phyloP scores from a whole-genome alignment of 192 early-diverging fungal species.

The Linnemannia hyalina region DNA sequence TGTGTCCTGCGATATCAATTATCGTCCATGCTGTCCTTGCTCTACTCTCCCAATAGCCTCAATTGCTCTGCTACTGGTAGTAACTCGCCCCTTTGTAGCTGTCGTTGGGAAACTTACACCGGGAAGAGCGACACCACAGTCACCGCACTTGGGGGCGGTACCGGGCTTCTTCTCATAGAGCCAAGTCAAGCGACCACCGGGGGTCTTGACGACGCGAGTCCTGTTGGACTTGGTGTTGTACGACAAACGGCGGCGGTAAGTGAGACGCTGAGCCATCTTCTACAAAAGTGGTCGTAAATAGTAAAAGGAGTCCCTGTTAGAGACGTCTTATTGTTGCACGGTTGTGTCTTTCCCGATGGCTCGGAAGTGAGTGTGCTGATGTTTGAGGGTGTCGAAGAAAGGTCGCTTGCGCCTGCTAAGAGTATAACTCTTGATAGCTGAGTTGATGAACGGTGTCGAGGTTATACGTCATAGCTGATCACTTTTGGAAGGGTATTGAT shows the following conservation, averaged over 20 bases:
- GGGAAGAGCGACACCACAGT: slow-evolving; percentile 91
- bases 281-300: slow-evolving; percentile 42
- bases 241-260: slow-evolving; percentile 88
- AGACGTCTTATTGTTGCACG: neutral
- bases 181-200: slow-evolving; percentile 92
- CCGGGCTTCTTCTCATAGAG: slow-evolving; percentile 95
- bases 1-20: neutral
- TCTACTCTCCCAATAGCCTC: neutral
- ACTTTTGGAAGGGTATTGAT: neutral
- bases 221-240: slow-evolving; percentile 90
- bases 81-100: too few relatives aligned
- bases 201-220: slow-evolving; percentile 89
- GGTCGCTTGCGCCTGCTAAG: too few relatives aligned
- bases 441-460: neutral
- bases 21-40: neutral
- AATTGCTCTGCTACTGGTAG: neutral
- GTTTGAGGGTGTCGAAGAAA: neutral
- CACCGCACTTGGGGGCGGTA: slow-evolving; percentile 95
- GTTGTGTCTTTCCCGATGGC: neutral
- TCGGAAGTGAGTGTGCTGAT: neutral
- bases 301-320: slow-evolving; percentile 12
- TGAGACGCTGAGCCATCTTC: slow-evolving; percentile 85
- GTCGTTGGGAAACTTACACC: slow-evolving; percentile 73
- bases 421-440: neutral
- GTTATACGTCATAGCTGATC: neutral